phyloP scores from a whole-genome alignment of 1,284 basidiomycete species.

The Violaceomyces palustris region DNA sequence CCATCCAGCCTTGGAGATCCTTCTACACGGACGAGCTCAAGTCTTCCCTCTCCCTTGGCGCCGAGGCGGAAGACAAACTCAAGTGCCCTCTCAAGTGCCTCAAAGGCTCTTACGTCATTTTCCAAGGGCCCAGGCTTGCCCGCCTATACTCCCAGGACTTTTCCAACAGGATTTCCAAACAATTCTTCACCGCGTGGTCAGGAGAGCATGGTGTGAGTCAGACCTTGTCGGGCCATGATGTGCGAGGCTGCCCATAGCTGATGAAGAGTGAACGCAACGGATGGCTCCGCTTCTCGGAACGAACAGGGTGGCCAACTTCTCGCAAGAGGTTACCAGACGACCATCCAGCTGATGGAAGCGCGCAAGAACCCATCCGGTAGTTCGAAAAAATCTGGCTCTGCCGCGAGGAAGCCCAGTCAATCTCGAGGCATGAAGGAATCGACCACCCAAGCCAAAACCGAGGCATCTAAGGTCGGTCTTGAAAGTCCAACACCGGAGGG shows the following conservation, averaged over 20 bases:
- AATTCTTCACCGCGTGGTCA: slow-evolving; percentile 38
- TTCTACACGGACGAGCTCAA: slow-evolving; percentile 58
- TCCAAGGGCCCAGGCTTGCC: slow-evolving; percentile 56
- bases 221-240: too few relatives aligned
- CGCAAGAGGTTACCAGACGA: slow-evolving; percentile 23
- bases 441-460: too few relatives aligned
- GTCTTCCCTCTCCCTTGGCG: slow-evolving; percentile 55
- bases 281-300: too few relatives aligned
- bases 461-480: too few relatives aligned
- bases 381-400: too few relatives aligned
- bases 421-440: too few relatives aligned
- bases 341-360: slow-evolving; percentile 12
- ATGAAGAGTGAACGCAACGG: too few relatives aligned
- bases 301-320: slow-evolving; percentile 33
- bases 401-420: too few relatives aligned
- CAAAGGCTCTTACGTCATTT: slow-evolving; percentile 56
- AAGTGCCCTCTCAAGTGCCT: slow-evolving; percentile 53
- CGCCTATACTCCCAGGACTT: slow-evolving; percentile 50
- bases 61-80: slow-evolving; percentile 59
- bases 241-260: too few relatives aligned
- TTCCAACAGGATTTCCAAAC: slow-evolving; percentile 30
- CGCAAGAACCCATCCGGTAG: too few relatives aligned
- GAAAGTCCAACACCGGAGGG: too few relatives aligned
- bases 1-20: slow-evolving; percentile 50
- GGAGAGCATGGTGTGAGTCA: slow-evolving; percentile 26